Conservation (phyloP, 768 basidiomycete genomes). For the Dendrothele bispora region DNA sequence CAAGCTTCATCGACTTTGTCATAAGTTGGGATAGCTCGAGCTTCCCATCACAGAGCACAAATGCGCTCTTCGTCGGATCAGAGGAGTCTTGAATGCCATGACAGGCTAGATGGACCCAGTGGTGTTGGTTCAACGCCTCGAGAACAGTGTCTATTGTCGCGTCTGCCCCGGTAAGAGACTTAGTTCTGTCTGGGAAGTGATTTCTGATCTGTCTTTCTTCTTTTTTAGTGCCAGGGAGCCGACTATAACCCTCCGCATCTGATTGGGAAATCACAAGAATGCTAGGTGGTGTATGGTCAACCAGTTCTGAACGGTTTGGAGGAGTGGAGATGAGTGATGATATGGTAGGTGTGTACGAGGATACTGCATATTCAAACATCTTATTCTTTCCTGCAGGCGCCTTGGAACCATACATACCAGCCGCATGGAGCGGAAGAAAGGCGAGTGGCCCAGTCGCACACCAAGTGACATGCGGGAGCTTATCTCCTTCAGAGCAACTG, state of each 20-base stretch:
- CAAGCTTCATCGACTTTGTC: constrained; percentile 12
- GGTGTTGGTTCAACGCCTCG: constrained; percentile 8
- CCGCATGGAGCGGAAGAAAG: constrained; percentile 1
- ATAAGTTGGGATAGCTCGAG: constrained; percentile 27
- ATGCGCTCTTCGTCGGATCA: constrained; percentile 19
- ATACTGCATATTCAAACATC: not conserved
- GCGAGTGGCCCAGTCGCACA: not conserved
- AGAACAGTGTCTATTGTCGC: constrained; percentile 10
- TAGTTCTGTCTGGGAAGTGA: no score
- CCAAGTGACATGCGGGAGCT: not conserved
- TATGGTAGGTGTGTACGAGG: not conserved
- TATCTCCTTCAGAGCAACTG: not conserved
- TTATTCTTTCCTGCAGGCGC: not conserved
- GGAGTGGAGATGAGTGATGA: no score
- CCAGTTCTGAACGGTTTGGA: no score
- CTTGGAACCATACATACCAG: not conserved
- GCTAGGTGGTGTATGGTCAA: no score
- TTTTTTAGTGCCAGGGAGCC: no score
- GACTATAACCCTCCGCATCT: no score
- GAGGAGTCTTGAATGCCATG: constrained; percentile 19
- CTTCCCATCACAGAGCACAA: constrained; percentile 16
- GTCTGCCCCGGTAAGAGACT: no score
- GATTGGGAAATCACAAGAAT: no score
- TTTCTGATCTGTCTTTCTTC: no score
- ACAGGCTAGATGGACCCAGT: constrained; percentile 23